phyloP scores from a whole-genome alignment of 371 early-diverging fungal species.

The Neoconidiobolus thromboides region DNA sequence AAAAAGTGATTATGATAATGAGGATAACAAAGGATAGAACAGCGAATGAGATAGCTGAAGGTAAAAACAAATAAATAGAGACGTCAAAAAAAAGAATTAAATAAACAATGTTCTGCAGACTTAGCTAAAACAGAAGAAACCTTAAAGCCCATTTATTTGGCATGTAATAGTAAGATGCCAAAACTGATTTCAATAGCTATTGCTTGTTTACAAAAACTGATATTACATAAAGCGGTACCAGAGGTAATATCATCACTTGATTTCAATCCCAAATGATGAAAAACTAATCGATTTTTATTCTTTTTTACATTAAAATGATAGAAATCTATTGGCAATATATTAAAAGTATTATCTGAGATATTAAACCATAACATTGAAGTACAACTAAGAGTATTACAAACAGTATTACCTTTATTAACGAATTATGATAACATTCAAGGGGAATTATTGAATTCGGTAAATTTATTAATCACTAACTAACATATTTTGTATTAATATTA shows the following conservation, averaged over 20 bases:
- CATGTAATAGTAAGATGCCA: slow-evolving; percentile 73
- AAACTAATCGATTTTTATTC: too few species aligned
- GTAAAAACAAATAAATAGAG: not conserved
- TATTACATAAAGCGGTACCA: slow-evolving; percentile 67
- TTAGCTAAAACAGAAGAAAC: slow-evolving; percentile 65
- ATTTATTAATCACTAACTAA: not conserved
- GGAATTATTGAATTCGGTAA: slow-evolving; percentile 61
- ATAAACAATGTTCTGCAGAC: slow-evolving; percentile 20
- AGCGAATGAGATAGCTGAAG: slow-evolving; percentile 8
- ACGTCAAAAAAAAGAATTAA: too few species aligned
- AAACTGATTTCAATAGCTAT: slow-evolving; percentile 73
- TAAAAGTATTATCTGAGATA: not conserved
- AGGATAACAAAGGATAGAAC: slow-evolving; percentile 17
- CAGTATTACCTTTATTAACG: slow-evolving; percentile 68
- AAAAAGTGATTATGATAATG: slow-evolving; percentile 22
- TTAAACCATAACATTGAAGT: slow-evolving; percentile 46
- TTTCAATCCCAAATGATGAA: not conserved
- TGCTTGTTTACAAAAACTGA: slow-evolving; percentile 70
- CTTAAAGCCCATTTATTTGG: slow-evolving; percentile 69
- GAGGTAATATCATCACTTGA: slow-evolving; percentile 22
- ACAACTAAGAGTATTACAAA: slow-evolving; percentile 86
- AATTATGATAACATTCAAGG: slow-evolving; percentile 64
- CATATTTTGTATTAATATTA: not conserved
- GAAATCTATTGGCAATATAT: not conserved
- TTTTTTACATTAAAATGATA: too few species aligned